Conservation (phyloP, 2,329 filamentous ascomycete species). For the Microsporum audouinii region DNA sequence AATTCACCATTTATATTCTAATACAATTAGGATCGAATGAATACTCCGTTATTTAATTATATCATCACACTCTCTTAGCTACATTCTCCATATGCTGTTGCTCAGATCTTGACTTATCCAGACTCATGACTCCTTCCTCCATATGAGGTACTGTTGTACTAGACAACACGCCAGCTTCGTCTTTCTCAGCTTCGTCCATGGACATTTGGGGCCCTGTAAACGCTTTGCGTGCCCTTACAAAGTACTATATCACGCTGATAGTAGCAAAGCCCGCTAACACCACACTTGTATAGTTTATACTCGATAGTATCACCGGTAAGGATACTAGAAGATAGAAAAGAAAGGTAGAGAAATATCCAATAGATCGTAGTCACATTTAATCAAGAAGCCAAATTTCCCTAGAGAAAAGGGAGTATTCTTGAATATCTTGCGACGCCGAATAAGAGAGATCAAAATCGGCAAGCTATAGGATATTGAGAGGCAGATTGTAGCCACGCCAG, state of each 20-base stretch:
- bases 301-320: slow-evolving; percentile 44
- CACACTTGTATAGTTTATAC: slow-evolving; percentile 57
- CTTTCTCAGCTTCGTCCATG: slow-evolving; percentile 18
- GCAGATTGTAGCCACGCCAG: slow-evolving; percentile 68
- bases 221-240: slow-evolving; percentile 50
- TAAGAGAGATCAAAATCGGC: slow-evolving; percentile 59
- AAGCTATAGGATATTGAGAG: slow-evolving; percentile 64
- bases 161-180: slow-evolving; percentile 22
- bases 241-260: slow-evolving; percentile 53
- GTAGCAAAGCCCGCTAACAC: slow-evolving; percentile 53
- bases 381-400: slow-evolving; percentile 54
- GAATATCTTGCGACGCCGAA: slow-evolving; percentile 57
- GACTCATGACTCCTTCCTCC: slow-evolving; percentile 19
- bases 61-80: not conserved
- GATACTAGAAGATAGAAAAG: slow-evolving; percentile 66
- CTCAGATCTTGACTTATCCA: not conserved
- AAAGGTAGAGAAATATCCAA: slow-evolving; percentile 61
- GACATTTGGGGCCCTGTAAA: slow-evolving; percentile 47
- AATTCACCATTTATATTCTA: not conserved
- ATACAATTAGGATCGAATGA: not conserved
- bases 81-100: not conserved
- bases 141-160: slow-evolving; percentile 23
- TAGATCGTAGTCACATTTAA: slow-evolving; percentile 56
- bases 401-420: slow-evolving; percentile 55
- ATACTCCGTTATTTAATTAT: too few relatives aligned